Conservation (phyloP, 352 stramenopile species). For the Phytophthora agathidicida region DNA sequence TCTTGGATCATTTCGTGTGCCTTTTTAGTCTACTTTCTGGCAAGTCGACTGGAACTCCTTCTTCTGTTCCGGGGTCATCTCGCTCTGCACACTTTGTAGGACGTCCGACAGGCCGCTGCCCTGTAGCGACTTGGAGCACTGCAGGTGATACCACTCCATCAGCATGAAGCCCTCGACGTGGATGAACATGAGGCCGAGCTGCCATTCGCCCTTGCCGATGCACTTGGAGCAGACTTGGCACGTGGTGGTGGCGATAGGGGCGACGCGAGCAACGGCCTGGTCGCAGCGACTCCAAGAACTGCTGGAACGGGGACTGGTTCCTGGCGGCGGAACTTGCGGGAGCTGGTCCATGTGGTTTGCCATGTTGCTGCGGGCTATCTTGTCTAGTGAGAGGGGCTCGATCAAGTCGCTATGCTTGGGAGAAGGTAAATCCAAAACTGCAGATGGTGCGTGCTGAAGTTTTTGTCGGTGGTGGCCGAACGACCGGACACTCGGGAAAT, state of each 20-base stretch:
- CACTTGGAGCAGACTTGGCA: conserved; percentile 73
- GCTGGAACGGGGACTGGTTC: conserved; percentile 47
- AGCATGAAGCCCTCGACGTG: conserved; percentile 89
- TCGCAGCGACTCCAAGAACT: conserved; percentile 82
- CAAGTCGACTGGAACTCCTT: conserved; percentile 58
- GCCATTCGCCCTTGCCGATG: conserved; percentile 70
- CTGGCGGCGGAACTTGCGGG: conserved; percentile 30
- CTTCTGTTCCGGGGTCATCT: conserved; percentile 66
- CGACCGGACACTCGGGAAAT: conserved; percentile 9
- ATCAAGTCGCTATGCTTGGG: conserved; percentile 11
- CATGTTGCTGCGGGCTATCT: too few species aligned
- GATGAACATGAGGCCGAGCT: conserved; percentile 86
- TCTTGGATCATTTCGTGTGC: too few species aligned
- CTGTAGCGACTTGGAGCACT: conserved; percentile 61
- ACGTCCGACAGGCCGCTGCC: conserved; percentile 55
- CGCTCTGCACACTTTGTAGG: conserved; percentile 62
- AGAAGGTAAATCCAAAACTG: conserved; percentile 27
- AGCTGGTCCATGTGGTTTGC: conserved; percentile 51
- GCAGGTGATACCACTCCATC: conserved; percentile 86
- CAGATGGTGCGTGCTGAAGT: conserved; percentile 11
- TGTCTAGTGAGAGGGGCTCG: conserved; percentile 2
- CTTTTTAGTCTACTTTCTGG: conserved; percentile 27
- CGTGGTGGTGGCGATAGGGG: conserved; percentile 75
- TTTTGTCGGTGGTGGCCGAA: conserved; percentile 3
- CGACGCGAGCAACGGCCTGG: conserved; percentile 76